Evolutionary conservation across 1,284 basidiomycete genomes (phyloP), one percentile per base, ranked within the genome.

Genomic region (Termitomyces sp.): DNA sequence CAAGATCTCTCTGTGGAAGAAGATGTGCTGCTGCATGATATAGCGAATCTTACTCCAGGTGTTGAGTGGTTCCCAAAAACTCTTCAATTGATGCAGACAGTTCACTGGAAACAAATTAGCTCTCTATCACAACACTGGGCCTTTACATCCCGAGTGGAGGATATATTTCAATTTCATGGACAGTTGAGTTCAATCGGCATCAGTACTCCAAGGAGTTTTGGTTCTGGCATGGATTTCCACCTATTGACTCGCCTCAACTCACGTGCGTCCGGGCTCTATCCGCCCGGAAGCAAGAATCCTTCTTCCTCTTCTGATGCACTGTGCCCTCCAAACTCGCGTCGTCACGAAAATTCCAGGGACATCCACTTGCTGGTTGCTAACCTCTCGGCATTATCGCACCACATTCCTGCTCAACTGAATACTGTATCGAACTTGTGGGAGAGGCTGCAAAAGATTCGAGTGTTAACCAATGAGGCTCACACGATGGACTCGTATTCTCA

Each of bases 61-160:
- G 65, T 73, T 10, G 47, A 45, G 1, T 79, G 67, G 59, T 74
- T 78, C 58, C 76, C 78, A 0, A 5, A 15, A 5, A 65, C 74
- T 56, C 64, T 72, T 1, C 43, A 50, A 33, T 60, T 58, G 3
- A 80, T 79, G 76, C 72, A 77, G 54, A 68, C 60, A 5, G 66
- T 73, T 0, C 19, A 58, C 7, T 78, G 77, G 77, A 50, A 46
- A 2, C 13, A 51, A 1, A 57, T 64, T 13, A 40, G 53, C 0
- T 61, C 44, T 0, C 58, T 50, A 44, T 60, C 58, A 0, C 77
- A 79, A 45, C 70, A 73, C 53, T 58, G 66, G 41, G 62, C 53
- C 36, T 68, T 77, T 51, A 59, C 64, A 26, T 3, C 51, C 9
- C 48, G 57, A 34, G 62, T 62, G 1, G 55, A 61, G 6, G 59